phyloP scores from a whole-genome alignment of 306 rosid species.

The Rubus idaeus region DNA sequence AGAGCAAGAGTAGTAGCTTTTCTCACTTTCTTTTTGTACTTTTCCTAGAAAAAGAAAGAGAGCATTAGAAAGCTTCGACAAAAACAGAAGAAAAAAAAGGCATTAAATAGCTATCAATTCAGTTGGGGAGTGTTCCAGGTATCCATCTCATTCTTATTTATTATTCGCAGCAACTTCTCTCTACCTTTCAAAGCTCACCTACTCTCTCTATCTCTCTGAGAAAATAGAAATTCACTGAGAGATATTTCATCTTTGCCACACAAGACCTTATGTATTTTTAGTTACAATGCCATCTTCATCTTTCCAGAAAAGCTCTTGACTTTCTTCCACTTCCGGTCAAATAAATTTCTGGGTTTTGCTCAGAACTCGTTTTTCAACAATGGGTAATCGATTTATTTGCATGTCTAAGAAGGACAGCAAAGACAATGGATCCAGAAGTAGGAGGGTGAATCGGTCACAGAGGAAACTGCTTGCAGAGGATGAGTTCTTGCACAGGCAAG shows the following conservation, averaged over 20 bases:
- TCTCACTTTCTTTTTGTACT: neutral
- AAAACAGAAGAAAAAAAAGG: neutral
- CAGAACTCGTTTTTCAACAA: slow-evolving; percentile 17
- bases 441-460: slow-evolving; percentile 84
- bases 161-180: slow-evolving; percentile 36
- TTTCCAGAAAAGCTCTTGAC: slow-evolving; percentile 16
- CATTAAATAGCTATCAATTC: slow-evolving; percentile 18
- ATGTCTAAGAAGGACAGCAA: slow-evolving; percentile 73
- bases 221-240: no score
- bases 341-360: slow-evolving; percentile 11
- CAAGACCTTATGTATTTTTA: no score
- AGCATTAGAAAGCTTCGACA: no score
- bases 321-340: slow-evolving; percentile 7
- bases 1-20: neutral
- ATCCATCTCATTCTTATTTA: slow-evolving; percentile 9
- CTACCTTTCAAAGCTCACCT: slow-evolving; percentile 13
- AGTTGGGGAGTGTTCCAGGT: neutral
- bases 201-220: slow-evolving; percentile 18
- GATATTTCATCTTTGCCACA: no score
- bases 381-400: slow-evolving; percentile 94
- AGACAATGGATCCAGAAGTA: slow-evolving; percentile 86
- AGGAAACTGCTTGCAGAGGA: slow-evolving; percentile 80
- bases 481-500: slow-evolving; percentile 83
- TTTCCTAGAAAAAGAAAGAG: no score
- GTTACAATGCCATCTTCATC: slow-evolving; percentile 2